Conservation (phyloP, 306 rosid species). For the Corylus heterophylla region DNA sequence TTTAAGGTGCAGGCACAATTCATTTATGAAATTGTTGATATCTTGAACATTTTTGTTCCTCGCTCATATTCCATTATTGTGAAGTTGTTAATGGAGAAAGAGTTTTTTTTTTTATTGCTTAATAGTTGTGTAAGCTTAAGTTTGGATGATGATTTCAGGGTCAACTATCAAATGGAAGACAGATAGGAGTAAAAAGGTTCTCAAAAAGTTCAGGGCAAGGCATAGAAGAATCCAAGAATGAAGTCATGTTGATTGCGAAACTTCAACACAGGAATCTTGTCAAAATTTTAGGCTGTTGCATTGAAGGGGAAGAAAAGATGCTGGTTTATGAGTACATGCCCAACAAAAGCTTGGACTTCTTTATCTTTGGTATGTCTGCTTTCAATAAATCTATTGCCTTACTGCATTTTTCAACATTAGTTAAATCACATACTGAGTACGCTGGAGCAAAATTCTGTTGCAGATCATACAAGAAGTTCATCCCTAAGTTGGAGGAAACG, state of each 20-base stretch:
- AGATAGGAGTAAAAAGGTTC: slow-evolving; percentile 41
- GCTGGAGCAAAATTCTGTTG: background rate
- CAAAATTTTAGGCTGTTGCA: slow-evolving; percentile 37
- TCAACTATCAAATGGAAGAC: slow-evolving; percentile 26
- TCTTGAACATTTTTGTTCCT: too few species aligned
- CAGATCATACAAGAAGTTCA: background rate
- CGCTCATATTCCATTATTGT: background rate
- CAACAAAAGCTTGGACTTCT: slow-evolving; percentile 44
- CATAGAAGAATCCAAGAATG: slow-evolving; percentile 35
- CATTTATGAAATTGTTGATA: background rate
- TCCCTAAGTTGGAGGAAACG: slow-evolving; percentile 1
- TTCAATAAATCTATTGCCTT: background rate
- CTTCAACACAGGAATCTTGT: slow-evolving; percentile 50
- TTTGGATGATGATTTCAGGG: slow-evolving; percentile 24
- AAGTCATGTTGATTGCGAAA: slow-evolving; percentile 32
- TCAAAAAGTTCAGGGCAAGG: slow-evolving; percentile 44
- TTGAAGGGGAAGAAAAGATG: slow-evolving; percentile 37
- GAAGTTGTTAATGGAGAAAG: background rate
- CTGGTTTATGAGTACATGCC: slow-evolving; percentile 47
- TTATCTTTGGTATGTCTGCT: slow-evolving; percentile 33
- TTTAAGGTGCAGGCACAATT: background rate
- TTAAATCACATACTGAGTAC: background rate
- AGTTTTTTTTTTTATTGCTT: too few species aligned
- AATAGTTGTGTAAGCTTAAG: background rate
- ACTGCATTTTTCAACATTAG: background rate